Percentiles rank a stretch among this genome's conserved stretches.
These are phyloP conservation scores for Mycena maculata DNA, from an alignment of 768 basidiomycete genomes.

Conservation along the genomic window DNA sequence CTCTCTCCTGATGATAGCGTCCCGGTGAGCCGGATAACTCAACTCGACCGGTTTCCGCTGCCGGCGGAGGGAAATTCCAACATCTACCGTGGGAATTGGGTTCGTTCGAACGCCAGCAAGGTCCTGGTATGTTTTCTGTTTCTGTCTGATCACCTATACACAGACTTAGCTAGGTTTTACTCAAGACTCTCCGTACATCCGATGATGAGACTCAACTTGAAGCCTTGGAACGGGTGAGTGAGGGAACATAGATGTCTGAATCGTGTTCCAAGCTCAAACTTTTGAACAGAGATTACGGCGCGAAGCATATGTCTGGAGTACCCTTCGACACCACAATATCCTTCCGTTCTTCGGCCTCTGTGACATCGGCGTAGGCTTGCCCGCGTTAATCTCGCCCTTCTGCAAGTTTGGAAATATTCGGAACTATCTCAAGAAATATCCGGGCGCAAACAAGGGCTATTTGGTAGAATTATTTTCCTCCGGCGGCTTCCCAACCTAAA, in stretches of 20 bases:
- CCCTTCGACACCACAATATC: constrained; percentile 18
- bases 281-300: constrained; percentile 19
- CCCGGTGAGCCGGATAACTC: constrained; percentile 12
- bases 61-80: constrained; percentile 16
- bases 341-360: constrained; percentile 17
- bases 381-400: constrained; percentile 17
- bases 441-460: constrained; percentile 13
- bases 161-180: constrained; percentile 14
- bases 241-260: constrained; percentile 8
- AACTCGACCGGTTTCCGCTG: constrained; percentile 14
- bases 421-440: constrained; percentile 18
- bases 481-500: constrained; percentile 5
- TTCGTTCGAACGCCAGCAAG: constrained; percentile 16
- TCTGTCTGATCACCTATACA: constrained; percentile 7
- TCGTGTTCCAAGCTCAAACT: constrained; percentile 8
- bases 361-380: constrained; percentile 16
- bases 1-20: constrained; percentile 4
- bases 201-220: constrained; percentile 18
- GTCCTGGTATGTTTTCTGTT: constrained; percentile 13
- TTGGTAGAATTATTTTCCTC: constrained; percentile 13
- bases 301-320: constrained; percentile 19
- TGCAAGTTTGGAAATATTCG: constrained; percentile 18
- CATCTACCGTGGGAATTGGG: constrained; percentile 16
- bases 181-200: constrained; percentile 15
- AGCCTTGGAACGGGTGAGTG: constrained; percentile 15